Conservation (phyloP, 2,329 filamentous ascomycete genomes). For the Byssochlamys sp. region DNA sequence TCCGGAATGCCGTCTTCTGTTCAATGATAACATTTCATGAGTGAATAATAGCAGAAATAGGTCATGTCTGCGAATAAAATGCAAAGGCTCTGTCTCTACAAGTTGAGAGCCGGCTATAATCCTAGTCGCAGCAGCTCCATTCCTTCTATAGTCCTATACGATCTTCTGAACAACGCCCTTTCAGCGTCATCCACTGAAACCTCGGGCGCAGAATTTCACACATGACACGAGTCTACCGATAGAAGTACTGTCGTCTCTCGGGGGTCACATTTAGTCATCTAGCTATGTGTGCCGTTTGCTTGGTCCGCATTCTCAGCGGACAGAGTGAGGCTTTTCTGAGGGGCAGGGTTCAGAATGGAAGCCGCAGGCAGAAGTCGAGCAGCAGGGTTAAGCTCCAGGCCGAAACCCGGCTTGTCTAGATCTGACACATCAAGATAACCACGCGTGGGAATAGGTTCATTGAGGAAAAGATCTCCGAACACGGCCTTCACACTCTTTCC, state of each 20-base stretch:
- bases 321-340: constrained; percentile 35
- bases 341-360: constrained; percentile 61
- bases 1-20: neutral
- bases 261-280: neutral
- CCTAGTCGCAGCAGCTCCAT: neutral
- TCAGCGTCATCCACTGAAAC: too few relatives aligned
- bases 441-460: constrained; percentile 78
- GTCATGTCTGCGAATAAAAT: neutral
- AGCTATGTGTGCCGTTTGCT: constrained; percentile 12
- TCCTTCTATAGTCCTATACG: neutral
- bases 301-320: constrained; percentile 17
- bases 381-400: constrained; percentile 72
- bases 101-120: neutral
- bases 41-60: neutral
- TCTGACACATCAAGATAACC: constrained; percentile 71
- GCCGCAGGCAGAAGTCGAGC: constrained; percentile 70
- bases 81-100: neutral
- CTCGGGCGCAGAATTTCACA: too few relatives aligned
- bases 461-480: constrained; percentile 80
- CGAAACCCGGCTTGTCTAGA: constrained; percentile 83
- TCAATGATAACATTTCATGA: neutral
- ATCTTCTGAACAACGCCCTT: too few relatives aligned
- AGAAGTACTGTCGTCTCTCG: neutral
- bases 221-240: neutral
- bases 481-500: constrained; percentile 83